These are phyloP conservation scores for Exserohilum rostratum DNA, from an alignment of 2,329 filamentous ascomycete genomes.

Conservation along the genomic window DNA sequence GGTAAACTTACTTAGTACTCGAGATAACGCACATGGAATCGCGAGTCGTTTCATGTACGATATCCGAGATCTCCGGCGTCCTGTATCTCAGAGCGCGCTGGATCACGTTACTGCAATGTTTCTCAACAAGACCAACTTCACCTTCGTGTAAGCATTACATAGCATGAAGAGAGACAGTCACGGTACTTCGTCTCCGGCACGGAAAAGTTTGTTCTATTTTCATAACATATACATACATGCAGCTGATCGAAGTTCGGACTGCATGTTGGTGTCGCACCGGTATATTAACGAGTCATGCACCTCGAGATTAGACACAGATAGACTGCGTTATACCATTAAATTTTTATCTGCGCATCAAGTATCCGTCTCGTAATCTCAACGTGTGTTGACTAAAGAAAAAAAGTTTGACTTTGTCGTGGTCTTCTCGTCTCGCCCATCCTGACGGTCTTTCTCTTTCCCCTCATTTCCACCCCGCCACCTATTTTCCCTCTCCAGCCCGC, in stretches of 20 bases:
- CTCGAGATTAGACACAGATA: not conserved
- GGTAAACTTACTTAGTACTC: not conserved
- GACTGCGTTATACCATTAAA: not conserved
- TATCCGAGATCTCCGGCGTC: not conserved
- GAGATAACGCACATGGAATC: not conserved
- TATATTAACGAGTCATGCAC: not conserved
- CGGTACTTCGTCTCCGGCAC: not conserved
- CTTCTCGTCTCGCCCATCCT: not conserved
- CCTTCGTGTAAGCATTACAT: not conserved
- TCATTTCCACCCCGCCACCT: conserved; percentile 7
- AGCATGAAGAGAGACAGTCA: not conserved
- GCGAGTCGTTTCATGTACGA: not conserved
- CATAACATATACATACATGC: not conserved
- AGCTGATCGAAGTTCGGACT: conserved; percentile 2
- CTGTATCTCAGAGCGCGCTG: not conserved
- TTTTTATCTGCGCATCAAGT: not conserved
- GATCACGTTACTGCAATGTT: not conserved
- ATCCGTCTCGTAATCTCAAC: not conserved
- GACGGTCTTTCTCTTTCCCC: not conserved
- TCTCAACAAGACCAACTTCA: not conserved
- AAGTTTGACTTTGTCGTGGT: not conserved
- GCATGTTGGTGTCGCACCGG: not conserved
- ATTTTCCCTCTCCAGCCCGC: conserved; percentile 56
- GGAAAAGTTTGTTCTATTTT: not conserved
- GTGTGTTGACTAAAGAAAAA: not conserved